Evolutionary conservation across 306 rosid genomes (phyloP), one percentile per base, ranked within the genome.

Genomic region (Aeschynomene evenia): DNA sequence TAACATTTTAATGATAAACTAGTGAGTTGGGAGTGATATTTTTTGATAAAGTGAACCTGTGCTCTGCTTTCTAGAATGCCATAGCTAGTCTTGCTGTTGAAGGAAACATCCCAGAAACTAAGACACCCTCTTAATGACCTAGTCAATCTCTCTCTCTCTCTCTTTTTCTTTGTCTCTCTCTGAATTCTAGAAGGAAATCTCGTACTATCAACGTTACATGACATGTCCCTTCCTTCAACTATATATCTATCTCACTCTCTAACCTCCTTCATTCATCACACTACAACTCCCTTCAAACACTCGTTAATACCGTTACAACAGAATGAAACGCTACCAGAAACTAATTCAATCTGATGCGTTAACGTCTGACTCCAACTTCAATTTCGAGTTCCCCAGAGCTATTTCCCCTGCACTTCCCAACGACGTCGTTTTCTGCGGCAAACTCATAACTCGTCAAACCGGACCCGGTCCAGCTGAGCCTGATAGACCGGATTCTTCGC

Each of bases 341-440:
- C 37, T 50, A 26, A 26, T 19, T 26, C 1, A 58, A 57, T 12
- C 58, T 18, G 7, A 56, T 14, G 62, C 24, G 43, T 18, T 64
- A n/a, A n/a, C n/a, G n/a, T 58, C 34, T 6, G 3, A 12, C 48
- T 43, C 67, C 42, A 76, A 57, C 9, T 77, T 82, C 19, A 76
- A 57, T 6, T 82, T 82, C 19, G 68, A 82, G 42, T 82, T 77
- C 43, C 82, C 83, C 5, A 13, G 24, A 9, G 1, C 42, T 5
- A 5, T 0, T 72, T 12, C 12, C 1, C n/a, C 1, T 4, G 49
- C 55, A 3, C 13, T 14, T 24, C 37, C 45, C 4, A 74, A 70
- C 75, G 49, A 70, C 65, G 48, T 77, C 24, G 78, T 82, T 63
- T 77, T 78, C 58, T 82, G 68, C 40, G 83, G 83, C 20, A 74